Evolutionary conservation across 2,329 filamentous ascomycete species (phyloP).

Genomic region (Diatrype stigma): DNA sequence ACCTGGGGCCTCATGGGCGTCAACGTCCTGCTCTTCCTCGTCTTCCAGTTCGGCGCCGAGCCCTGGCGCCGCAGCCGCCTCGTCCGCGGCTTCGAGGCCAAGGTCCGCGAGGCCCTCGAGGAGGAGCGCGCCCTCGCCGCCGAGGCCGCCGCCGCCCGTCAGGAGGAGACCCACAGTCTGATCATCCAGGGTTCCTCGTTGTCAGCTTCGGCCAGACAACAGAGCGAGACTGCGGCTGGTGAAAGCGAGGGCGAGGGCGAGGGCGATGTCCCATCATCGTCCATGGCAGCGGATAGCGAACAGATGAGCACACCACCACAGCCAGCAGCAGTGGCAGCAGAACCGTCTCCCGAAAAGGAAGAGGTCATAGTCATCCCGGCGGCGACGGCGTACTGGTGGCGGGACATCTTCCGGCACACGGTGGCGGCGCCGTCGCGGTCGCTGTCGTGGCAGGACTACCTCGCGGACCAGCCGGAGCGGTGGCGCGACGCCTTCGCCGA

Average conservation of each 20-base stretch:
- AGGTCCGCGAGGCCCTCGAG: slow-evolving; percentile 66
- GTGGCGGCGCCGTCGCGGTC: slow-evolving; percentile 3
- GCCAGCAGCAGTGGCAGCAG: too few species aligned
- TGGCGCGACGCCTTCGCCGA: slow-evolving; percentile 52
- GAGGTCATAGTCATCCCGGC: too few species aligned
- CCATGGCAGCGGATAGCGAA: too few species aligned
- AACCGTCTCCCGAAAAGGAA: too few species aligned
- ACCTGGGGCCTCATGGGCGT: slow-evolving; percentile 98
- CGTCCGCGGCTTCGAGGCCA: slow-evolving; percentile 77
- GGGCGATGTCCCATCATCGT: too few species aligned
- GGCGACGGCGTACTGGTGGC: too few species aligned
- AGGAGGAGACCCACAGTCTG: slow-evolving; percentile 28
- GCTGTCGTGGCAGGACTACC: slow-evolving; percentile 37
- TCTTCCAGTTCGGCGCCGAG: slow-evolving; percentile 85
- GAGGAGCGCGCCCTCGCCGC: slow-evolving; percentile 53
- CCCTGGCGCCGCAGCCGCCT: slow-evolving; percentile 82
- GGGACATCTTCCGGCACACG: too few species aligned
- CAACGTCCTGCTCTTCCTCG: slow-evolving; percentile 83
- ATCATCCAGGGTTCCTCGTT: too few species aligned
- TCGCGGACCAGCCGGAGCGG: slow-evolving; percentile 36
- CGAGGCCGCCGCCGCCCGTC: slow-evolving; percentile 32
- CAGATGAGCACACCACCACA: too few species aligned
- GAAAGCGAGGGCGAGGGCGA: too few species aligned
- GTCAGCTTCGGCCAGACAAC: too few species aligned
- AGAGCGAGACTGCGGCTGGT: too few species aligned